Evolutionary conservation across 208 protist genomes (phyloP).

Genomic region (Blechomonas ayalai): DNA sequence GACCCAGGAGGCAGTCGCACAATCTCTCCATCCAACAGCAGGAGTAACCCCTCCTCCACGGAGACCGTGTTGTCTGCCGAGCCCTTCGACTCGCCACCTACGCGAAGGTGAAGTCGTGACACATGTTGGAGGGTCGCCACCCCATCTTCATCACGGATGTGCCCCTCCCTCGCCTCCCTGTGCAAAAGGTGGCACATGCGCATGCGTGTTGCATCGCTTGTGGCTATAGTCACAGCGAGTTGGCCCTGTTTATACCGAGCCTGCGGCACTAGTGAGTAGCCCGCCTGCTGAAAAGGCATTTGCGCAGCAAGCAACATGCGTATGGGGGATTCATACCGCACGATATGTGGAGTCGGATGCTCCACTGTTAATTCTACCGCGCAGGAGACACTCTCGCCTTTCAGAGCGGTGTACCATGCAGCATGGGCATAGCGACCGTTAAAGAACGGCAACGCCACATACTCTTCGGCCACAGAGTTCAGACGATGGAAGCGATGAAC

Average conservation of each 20-base stretch:
- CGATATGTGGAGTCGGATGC: too few relatives aligned
- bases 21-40: conserved; percentile 57
- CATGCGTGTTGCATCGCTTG: conserved; percentile 35
- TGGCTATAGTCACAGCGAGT: conserved; percentile 47
- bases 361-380: conserved; percentile 7
- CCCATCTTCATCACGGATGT: conserved; percentile 74
- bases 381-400: conserved; percentile 19
- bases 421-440: conserved; percentile 24
- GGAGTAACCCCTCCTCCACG: conserved; percentile 5
- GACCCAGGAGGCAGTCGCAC: conserved; percentile 33
- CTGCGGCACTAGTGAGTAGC: conserved; percentile 60
- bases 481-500: conserved; percentile 38
- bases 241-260: conserved; percentile 35
- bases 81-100: conserved; percentile 7
- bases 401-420: conserved; percentile 48
- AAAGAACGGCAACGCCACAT: conserved; percentile 37
- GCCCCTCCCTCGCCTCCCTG: conserved; percentile 51
- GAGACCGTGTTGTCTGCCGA: conserved; percentile 5
- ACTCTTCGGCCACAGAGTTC: conserved; percentile 45
- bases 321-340: conserved; percentile 11
- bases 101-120: conserved; percentile 20
- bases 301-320: conserved; percentile 58
- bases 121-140: conserved; percentile 36
- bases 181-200: conserved; percentile 76
- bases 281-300: conserved; percentile 63